A percentile compares a stretch with the other conserved stretches of the same genome.
Evolutionary conservation across 2,329 filamentous ascomycete genomes (phyloP).

Genomic region (Penicillium freii): DNA sequence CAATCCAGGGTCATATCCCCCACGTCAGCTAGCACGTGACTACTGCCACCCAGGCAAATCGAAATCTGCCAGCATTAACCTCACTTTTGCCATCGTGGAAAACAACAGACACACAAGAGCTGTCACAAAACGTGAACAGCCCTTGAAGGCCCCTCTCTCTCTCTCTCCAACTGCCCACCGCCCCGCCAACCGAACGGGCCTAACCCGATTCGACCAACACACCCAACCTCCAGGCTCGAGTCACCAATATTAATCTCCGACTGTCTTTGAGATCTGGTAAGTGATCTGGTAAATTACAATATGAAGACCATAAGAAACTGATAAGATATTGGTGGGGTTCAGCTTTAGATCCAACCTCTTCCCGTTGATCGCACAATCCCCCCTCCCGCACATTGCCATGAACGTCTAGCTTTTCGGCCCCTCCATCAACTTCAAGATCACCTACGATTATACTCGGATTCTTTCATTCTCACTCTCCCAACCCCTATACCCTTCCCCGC

Average conservation of each 20-base stretch:
- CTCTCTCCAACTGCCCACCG: constrained; percentile 17
- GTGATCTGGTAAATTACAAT: background rate
- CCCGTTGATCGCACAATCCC: constrained; percentile 35
- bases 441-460: background rate
- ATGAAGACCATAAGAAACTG: constrained; percentile 11
- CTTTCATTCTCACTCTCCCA: background rate
- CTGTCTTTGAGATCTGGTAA: background rate
- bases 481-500: constrained; percentile 8
- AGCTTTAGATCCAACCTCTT: constrained; percentile 12
- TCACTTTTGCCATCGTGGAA: constrained; percentile 1
- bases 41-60: background rate
- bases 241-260: background rate
- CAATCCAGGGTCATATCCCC: background rate
- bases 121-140: background rate
- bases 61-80: background rate
- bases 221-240: constrained; percentile 1
- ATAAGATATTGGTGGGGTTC: constrained; percentile 26
- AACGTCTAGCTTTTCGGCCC: constrained; percentile 27
- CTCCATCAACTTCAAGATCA: background rate
- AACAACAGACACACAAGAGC: background rate
- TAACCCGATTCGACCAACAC: constrained; percentile 11
- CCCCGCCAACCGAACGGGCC: constrained; percentile 28
- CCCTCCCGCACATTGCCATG: constrained; percentile 34
- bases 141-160: background rate
- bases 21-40: constrained; percentile 2